Evolutionary conservation across 805 yeast genomes (phyloP), one percentile per base, ranked within the genome.

Genomic region (Komagataella mondaviorum): DNA sequence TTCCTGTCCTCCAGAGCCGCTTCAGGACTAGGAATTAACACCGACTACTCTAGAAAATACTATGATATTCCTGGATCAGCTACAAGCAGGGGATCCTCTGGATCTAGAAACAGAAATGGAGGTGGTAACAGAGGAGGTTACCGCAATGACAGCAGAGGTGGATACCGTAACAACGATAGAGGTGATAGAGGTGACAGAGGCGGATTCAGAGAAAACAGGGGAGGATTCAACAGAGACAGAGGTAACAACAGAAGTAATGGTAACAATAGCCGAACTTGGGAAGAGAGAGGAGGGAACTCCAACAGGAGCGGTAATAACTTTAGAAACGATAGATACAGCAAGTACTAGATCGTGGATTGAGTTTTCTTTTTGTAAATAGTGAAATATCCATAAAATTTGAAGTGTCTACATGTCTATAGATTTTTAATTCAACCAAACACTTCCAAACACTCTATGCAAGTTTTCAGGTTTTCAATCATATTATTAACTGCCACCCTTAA

Each of bases 401-500:
- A 30, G 20, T 30, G 39, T 30, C 39, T 30, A 30, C 14, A 10
- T 30, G 39, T 30, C 10, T 30, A 30, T 30, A 44, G 6, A 7
- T 10, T 23, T 23, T 48, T 45, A 23, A 51, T 52, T 6, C 54
- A 75, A 53, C 73, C 81, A 62, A 85, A 80, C 62, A 80, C 85
- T 52, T 87, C 95, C 57, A 88, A 69, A 52, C 95, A 83, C 68
- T 89, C 96, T 1, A 88, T 69, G 2, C 85, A 76, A 0, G 93
- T 81, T 59, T 83, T 83, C 52, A 88, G 63, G 55, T 82, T 83
- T 60, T 88, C 96, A 51, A 90, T 70, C 16, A 85, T 76, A 56
- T 83, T 84, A 64, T 88, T 88, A 17, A 85, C 87, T 6, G 95
- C 95, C 5, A 88, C 95, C 55, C 97, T 71, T 50, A 89, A 74